These are phyloP conservation scores for Candida fluviatilis DNA, from an alignment of 805 yeast species.

Conservation along the genomic window DNA sequence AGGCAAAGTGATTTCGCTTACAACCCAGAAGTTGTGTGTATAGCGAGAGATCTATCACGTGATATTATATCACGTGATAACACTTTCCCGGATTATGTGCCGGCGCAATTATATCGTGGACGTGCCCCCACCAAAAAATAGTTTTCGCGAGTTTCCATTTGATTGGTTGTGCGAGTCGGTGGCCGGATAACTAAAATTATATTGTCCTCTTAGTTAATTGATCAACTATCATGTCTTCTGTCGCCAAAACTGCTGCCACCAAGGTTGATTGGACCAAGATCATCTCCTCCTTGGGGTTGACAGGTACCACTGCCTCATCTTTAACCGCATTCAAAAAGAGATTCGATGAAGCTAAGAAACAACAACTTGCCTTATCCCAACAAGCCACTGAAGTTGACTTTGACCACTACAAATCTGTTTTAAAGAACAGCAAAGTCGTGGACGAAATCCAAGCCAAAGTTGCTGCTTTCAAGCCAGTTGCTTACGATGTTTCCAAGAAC, in stretches of 20 bases:
- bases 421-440: conserved; percentile 78
- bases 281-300: conserved; percentile 80
- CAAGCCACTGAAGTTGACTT: conserved; percentile 82
- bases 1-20: too few relatives aligned
- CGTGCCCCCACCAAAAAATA: neutral
- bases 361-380: conserved; percentile 61
- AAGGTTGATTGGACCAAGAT: conserved; percentile 96
- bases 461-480: conserved; percentile 72
- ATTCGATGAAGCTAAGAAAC: conserved; percentile 94
- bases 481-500: conserved; percentile 85
- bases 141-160: neutral
- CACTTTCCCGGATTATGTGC: neutral
- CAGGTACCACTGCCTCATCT: conserved; percentile 87
- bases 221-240: conserved; percentile 29
- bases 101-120: neutral
- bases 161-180: neutral
- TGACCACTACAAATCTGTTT: conserved; percentile 66
- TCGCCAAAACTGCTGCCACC: conserved; percentile 63
- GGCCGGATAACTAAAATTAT: neutral
- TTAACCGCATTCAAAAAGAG: conserved; percentile 95
- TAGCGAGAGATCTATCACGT: too few relatives aligned
- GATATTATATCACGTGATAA: neutral
- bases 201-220: too few relatives aligned
- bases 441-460: conserved; percentile 78
- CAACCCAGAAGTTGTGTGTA: too few relatives aligned